Percentiles rank a stretch among this genome's conserved stretches.
These are phyloP conservation scores for Dothidotthia symphoricarpi DNA, from an alignment of 2,329 filamentous ascomycete genomes.

Conservation along the genomic window DNA sequence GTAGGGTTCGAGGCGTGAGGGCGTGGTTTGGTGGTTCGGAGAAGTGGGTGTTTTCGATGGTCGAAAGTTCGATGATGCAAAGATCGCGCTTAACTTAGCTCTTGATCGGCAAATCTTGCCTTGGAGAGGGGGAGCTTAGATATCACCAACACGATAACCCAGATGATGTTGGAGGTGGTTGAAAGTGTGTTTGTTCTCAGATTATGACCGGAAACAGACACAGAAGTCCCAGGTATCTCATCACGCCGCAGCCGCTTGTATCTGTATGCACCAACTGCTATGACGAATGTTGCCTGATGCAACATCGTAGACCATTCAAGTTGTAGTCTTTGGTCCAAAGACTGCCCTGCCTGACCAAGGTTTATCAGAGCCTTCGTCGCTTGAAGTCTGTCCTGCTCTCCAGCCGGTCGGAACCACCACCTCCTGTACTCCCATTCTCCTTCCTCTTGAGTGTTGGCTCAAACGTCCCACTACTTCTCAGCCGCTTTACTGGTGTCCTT, in stretches of 20 bases:
- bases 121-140: too few species aligned
- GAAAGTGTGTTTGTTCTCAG: too few species aligned
- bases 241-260: too few species aligned
- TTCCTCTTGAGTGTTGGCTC: slow-evolving; percentile 24
- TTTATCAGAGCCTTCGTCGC: slow-evolving; percentile 13
- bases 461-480: slow-evolving; percentile 27
- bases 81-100: slow-evolving; percentile 12
- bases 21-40: slow-evolving; percentile 6
- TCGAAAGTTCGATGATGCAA: slow-evolving; percentile 34
- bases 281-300: too few species aligned
- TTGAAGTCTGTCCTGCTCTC: slow-evolving; percentile 16
- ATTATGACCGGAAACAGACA: too few species aligned
- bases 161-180: too few species aligned
- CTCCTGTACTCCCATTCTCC: slow-evolving; percentile 7
- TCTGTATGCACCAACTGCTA: too few species aligned
- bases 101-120: slow-evolving; percentile 29
- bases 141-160: background rate
- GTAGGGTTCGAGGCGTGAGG: background rate
- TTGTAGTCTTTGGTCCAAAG: too few species aligned
- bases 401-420: slow-evolving; percentile 4
- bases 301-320: too few species aligned
- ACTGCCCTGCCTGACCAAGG: too few species aligned
- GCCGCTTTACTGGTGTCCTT: slow-evolving; percentile 25
- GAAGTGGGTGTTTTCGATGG: slow-evolving; percentile 1
- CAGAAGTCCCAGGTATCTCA: too few species aligned